These are phyloP conservation scores for Backusella macrospora DNA, from an alignment of 192 early-diverging fungal species.

Conservation along the genomic window DNA sequence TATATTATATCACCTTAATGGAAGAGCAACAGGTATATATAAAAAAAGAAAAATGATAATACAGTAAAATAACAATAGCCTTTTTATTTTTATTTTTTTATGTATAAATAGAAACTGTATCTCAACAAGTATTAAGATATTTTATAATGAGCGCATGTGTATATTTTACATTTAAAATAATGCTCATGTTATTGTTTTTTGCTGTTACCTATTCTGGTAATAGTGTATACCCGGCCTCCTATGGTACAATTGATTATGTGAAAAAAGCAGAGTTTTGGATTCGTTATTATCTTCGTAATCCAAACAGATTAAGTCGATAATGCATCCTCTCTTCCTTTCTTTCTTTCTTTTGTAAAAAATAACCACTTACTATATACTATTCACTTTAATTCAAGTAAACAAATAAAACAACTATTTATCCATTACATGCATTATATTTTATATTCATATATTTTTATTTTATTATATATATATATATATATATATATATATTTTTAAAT, in stretches of 20 bases:
- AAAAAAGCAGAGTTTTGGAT: not conserved
- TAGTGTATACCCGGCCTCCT: not conserved
- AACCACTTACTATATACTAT: not conserved
- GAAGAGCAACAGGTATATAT: conserved; percentile 1
- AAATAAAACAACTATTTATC: no score
- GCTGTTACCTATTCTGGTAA: not conserved
- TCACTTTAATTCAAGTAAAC: no score
- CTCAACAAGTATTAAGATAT: not conserved
- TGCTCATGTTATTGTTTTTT: not conserved
- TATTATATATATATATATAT: not conserved
- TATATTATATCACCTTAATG: not conserved
- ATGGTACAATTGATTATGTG: not conserved
- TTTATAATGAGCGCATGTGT: not conserved
- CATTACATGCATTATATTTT: no score
- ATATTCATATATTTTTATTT: not conserved
- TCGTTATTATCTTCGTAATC: not conserved
- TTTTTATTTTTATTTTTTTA: not conserved
- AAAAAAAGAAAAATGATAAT: no score
- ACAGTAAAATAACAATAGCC: no score
- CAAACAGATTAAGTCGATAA: not conserved
- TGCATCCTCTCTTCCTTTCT: not conserved
- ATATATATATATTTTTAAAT: not conserved
- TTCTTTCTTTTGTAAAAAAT: not conserved
- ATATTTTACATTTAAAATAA: conserved; percentile 7
- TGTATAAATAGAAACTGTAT: not conserved